phyloP scores from a whole-genome alignment of 202 grass and related monocot genomes.

The Setaria italica region DNA sequence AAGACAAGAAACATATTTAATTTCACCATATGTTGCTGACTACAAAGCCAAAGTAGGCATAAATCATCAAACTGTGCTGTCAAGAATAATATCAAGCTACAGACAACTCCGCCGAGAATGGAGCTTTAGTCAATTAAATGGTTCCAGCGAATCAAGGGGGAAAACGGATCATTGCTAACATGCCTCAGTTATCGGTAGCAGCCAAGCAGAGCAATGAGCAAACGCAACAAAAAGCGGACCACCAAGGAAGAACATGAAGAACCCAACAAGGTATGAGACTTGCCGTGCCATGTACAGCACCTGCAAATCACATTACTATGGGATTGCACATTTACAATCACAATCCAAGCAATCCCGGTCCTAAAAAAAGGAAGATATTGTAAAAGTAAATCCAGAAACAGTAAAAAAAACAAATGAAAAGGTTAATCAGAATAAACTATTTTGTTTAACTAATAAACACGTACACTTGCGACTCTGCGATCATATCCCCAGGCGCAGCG shows the following conservation, averaged over 20 bases:
- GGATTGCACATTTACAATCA: conserved; percentile 17
- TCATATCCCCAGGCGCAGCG: neutral
- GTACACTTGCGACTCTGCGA: conserved; percentile 2
- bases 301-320: conserved; percentile 16
- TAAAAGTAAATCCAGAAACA: conserved; percentile 1
- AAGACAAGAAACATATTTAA: neutral
- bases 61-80: conserved; percentile 10
- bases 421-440: neutral
- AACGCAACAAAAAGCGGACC: neutral
- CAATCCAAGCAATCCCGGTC: conserved; percentile 2
- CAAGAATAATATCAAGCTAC: conserved; percentile 21
- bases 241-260: neutral
- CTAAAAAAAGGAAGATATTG: neutral
- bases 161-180: neutral
- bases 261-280: neutral
- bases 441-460: neutral
- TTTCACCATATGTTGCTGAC: neutral
- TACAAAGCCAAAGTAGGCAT: neutral
- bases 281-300: conserved; percentile 24
- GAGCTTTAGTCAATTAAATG: neutral
- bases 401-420: neutral
- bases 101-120: neutral
- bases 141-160: neutral
- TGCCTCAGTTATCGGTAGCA: neutral
- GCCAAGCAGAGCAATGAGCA: neutral